A percentile compares a stretch with the other conserved stretches of the same genome.
Evolutionary conservation across 192 early-diverging fungal species (phyloP).

Genomic region (Entomortierella beljakovae): DNA sequence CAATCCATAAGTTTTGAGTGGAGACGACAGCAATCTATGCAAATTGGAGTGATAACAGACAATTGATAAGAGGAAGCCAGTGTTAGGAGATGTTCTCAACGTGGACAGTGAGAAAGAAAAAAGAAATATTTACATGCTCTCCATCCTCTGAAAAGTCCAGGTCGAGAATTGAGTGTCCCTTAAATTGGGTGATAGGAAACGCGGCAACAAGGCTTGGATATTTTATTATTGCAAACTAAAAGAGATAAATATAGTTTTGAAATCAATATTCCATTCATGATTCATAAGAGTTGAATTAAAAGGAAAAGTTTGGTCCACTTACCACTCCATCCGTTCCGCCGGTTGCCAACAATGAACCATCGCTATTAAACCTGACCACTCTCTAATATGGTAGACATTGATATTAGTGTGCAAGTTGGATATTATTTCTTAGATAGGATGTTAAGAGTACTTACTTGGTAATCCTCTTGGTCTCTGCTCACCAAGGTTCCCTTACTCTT

Average conservation of each 20-base stretch:
- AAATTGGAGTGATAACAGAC: neutral
- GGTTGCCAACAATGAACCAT: constrained; percentile 73
- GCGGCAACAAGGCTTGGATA: constrained; percentile 70
- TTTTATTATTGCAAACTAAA: constrained; percentile 58
- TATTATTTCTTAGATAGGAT: neutral
- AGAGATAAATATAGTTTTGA: neutral
- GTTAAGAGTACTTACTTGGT: constrained; percentile 58
- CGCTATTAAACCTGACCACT: constrained; percentile 72
- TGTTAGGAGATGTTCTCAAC: too few relatives aligned
- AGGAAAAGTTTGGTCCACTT: constrained; percentile 4
- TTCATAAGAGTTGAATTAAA: too few relatives aligned
- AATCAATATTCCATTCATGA: too few relatives aligned
- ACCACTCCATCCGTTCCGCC: constrained; percentile 81
- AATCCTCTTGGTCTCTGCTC: constrained; percentile 64
- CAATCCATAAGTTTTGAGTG: constrained; percentile 56
- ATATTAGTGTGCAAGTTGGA: neutral
- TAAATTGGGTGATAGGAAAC: constrained; percentile 62
- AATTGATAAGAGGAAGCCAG: too few relatives aligned
- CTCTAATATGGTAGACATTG: constrained; percentile 41
- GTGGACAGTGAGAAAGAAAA: too few relatives aligned
- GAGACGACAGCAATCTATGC: constrained; percentile 65
- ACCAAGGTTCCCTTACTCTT: constrained; percentile 57
- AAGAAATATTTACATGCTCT: constrained; percentile 29
- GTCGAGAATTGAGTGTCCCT: constrained; percentile 74
- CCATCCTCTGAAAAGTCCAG: constrained; percentile 70